Evolutionary conservation across 2,329 filamentous ascomycete genomes (phyloP), one percentile per base, ranked within the genome.

Genomic region (Alternaria sp.): DNA sequence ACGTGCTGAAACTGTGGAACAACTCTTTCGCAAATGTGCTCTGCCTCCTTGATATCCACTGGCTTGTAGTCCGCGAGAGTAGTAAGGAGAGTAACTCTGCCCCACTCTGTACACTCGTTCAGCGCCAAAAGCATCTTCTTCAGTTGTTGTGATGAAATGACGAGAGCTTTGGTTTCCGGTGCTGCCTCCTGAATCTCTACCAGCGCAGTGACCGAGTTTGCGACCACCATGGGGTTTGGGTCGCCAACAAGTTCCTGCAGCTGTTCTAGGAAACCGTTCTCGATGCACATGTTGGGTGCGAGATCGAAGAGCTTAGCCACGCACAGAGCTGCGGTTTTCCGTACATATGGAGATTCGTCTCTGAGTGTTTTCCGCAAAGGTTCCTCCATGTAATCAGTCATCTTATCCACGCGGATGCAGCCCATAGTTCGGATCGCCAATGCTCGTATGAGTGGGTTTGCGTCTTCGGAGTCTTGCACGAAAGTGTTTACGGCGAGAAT

Each of bases 371-470:
- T 99, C 71, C 95, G 88, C 64, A 99, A 81, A 14, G 95, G 95
- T 75, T 99, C 95, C 79, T 98, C 95, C 94, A 99, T 98, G 79
- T 99, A 99, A 78, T 99, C 95, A 67, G 98, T 93, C 93, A 99
- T 99, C 81, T 99, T 99, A 71, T 98, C 95, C 57, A 99, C 95
- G 57, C 95, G 86, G 73, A 99, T 98, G 76, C 95, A 98, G 41
- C 95, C 95, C 95, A 99, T 99, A 34, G 95, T 99, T 72, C 95
- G 88, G 78, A 99, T 96, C 56, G 95, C 95, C 52, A 99, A 86
- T 51, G 95, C 95, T 84, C 95, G 87, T 74, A 99, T 93, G 24
- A 99, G 87, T 14, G 95, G 95, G 75, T 99, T 99, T 43, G 95
- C 95, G 75, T 99, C 95, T 87, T 99, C 95, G 16, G 95, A 95